phyloP scores from a whole-genome alignment of 306 rosid genomes.

The Vicia sativa region DNA sequence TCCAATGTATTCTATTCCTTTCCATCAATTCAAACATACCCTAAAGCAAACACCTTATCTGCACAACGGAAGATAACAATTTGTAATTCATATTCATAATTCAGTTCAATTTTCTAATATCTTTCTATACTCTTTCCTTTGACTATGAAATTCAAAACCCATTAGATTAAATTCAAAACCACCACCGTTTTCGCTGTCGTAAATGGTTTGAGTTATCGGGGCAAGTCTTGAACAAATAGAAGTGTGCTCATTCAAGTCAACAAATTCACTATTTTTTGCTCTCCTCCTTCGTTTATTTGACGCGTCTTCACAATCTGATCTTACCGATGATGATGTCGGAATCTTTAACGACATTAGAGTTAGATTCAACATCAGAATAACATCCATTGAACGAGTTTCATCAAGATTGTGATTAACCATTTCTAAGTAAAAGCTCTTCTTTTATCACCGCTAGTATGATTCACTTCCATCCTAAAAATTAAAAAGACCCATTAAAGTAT shows the following conservation, averaged over 20 bases:
- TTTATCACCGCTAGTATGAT: slow-evolving; percentile 43
- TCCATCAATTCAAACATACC: no score
- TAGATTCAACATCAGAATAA: slow-evolving; percentile 32
- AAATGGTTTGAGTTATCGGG: no score
- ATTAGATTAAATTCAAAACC: no score
- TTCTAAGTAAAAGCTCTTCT: slow-evolving; percentile 54
- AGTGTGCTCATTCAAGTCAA: slow-evolving; percentile 50
- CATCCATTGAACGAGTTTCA: slow-evolving; percentile 36
- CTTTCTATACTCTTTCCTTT: no score
- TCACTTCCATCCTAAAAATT: slow-evolving; percentile 41
- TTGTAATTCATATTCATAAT: no score
- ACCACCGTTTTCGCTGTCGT: no score
- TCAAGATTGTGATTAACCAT: slow-evolving; percentile 36
- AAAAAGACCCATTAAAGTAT: neutral
- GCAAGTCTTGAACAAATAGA: slow-evolving; percentile 60
- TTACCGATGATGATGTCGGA: slow-evolving; percentile 68
- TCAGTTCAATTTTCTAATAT: no score
- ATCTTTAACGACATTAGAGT: slow-evolving; percentile 58
- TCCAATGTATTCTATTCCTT: no score
- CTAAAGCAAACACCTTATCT: no score
- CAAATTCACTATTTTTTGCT: slow-evolving; percentile 51
- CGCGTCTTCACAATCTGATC: slow-evolving; percentile 54
- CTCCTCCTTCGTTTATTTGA: slow-evolving; percentile 52
- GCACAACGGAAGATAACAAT: no score
- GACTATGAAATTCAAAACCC: no score